Evolutionary conservation across 23 red algal species (phyloP).

Genomic region (Gracilaria caudata): DNA sequence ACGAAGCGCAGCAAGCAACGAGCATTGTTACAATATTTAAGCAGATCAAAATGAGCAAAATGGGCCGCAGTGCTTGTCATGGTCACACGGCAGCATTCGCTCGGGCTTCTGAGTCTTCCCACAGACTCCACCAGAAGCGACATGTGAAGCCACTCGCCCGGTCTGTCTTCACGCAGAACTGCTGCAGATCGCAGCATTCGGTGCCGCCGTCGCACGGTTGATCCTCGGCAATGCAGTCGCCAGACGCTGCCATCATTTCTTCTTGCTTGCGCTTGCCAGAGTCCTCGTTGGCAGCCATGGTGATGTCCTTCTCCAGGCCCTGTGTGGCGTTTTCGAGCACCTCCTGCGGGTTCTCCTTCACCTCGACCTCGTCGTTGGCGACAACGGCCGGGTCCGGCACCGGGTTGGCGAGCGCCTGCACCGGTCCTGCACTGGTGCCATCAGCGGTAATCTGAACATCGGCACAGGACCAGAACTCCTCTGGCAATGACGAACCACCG

Average conservation of each 20-base stretch:
- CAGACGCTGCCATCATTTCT: slow-evolving; percentile 10
- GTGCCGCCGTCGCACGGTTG: slow-evolving; percentile 5
- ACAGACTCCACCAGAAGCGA: slow-evolving; percentile 69
- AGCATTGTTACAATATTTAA: not conserved
- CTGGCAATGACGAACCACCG: slow-evolving; percentile 31
- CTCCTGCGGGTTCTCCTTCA: slow-evolving; percentile 42
- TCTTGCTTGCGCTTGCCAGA: slow-evolving; percentile 31
- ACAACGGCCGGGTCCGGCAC: slow-evolving; percentile 15
- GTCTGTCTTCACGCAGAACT: slow-evolving; percentile 36
- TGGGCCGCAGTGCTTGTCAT: not conserved
- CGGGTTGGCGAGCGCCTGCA: slow-evolving; percentile 22
- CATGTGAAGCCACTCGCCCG: slow-evolving; percentile 34
- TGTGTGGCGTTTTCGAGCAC: slow-evolving; percentile 25
- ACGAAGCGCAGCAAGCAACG: not conserved
- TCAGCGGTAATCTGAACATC: slow-evolving; percentile 60
- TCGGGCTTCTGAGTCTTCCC: slow-evolving; percentile 43
- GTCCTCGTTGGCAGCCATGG: slow-evolving; percentile 21
- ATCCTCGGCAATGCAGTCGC: slow-evolving; percentile 46
- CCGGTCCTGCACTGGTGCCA: slow-evolving; percentile 44
- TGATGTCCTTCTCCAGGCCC: slow-evolving; percentile 46
- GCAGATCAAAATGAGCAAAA: not conserved
- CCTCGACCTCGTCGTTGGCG: slow-evolving; percentile 30
- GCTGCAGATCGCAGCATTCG: slow-evolving; percentile 36
- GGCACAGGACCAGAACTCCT: slow-evolving; percentile 71
- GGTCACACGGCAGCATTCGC: not conserved